Evolutionary conservation across 169 alveolate genomes (phyloP).

Genomic region (Eimeria sp.): DNA sequence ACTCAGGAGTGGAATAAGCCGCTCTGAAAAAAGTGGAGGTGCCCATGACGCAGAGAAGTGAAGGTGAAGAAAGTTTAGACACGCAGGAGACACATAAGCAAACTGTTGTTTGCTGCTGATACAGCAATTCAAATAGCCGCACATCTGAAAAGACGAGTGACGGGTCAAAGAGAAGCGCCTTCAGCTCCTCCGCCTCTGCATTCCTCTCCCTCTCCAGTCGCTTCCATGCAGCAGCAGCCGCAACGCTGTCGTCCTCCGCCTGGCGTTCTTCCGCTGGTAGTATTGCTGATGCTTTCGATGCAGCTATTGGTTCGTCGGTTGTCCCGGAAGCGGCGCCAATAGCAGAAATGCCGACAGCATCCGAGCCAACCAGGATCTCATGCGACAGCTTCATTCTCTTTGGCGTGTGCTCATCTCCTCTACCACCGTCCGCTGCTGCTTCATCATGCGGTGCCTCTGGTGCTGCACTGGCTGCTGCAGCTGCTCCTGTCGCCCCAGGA

Average conservation of each 20-base stretch:
- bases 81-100: background rate
- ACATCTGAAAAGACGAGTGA: constrained; percentile 75
- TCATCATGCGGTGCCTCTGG: background rate
- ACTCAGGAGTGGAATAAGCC: background rate
- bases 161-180: constrained; percentile 66
- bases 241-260: background rate
- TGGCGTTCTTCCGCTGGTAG: background rate
- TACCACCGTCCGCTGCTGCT: background rate
- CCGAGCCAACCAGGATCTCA: background rate
- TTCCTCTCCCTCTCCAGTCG: background rate
- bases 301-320: background rate
- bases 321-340: constrained; percentile 7
- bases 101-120: background rate
- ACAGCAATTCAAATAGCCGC: background rate
- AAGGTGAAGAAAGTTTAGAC: background rate
- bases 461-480: background rate
- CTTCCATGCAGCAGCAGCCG: constrained; percentile 50
- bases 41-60: background rate
- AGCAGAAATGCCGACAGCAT: background rate
- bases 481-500: background rate
- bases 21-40: background rate
- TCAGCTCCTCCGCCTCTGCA: constrained; percentile 49
- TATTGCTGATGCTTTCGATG: constrained; percentile 9
- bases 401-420: constrained; percentile 42
- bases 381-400: constrained; percentile 49